phyloP scores from a whole-genome alignment of 805 yeast species.

The Wickerhamiella parazyma region DNA sequence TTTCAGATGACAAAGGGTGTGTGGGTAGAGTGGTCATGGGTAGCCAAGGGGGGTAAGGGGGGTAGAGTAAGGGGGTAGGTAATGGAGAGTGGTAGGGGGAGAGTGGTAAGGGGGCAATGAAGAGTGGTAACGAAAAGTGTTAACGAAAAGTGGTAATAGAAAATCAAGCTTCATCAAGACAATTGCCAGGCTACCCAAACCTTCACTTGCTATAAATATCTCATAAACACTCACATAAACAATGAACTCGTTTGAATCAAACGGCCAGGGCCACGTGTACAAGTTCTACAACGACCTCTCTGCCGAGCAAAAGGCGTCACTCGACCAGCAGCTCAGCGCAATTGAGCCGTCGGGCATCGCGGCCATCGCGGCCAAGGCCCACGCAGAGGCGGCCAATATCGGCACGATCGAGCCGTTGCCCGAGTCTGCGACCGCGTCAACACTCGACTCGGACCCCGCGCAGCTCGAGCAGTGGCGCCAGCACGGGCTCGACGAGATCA shows the following conservation, averaged over 20 bases:
- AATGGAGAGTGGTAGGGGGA: too few species aligned
- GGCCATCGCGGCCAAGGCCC: constrained; percentile 18
- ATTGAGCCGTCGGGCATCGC: constrained; percentile 28
- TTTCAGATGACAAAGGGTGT: not conserved
- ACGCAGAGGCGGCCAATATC: constrained; percentile 8
- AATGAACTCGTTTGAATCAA: not conserved
- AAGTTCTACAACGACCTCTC: constrained; percentile 25
- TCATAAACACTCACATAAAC: not conserved
- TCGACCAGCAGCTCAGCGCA: constrained; percentile 25
- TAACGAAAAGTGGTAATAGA: too few species aligned
- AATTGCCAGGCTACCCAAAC: too few species aligned
- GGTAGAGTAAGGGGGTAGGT: too few species aligned
- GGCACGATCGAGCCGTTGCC: constrained; percentile 23
- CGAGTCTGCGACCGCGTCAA: constrained; percentile 21
- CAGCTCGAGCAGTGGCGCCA: constrained; percentile 32
- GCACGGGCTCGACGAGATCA: constrained; percentile 56
- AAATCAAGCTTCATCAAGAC: too few species aligned
- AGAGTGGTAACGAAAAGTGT: too few species aligned
- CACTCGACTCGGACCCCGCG: constrained; percentile 21
- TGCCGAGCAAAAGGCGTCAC: constrained; percentile 17
- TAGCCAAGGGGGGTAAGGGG: too few species aligned
- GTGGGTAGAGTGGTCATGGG: too few species aligned
- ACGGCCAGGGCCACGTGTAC: constrained; percentile 31
- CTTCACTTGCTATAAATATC: not conserved
- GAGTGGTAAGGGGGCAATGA: too few species aligned